Conservation (phyloP, 352 stramenopile species). For the Phytophthora crassamura region DNA sequence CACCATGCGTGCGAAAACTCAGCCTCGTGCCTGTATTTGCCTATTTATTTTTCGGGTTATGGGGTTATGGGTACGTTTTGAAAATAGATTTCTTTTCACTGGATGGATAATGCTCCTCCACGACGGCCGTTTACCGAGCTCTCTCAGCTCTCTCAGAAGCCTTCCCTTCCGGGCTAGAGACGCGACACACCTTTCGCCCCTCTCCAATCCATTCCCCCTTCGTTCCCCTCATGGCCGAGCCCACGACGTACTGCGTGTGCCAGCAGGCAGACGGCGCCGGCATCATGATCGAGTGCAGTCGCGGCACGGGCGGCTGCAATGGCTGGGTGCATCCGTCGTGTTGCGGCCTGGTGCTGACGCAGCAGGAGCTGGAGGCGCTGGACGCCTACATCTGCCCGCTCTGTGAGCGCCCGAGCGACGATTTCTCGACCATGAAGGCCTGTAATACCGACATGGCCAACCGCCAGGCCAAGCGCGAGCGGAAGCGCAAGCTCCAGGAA, state of each 20-base stretch:
- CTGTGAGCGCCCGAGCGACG: conserved; percentile 74
- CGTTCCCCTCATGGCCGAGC: conserved; percentile 37
- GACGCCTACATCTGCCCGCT: conserved; percentile 88
- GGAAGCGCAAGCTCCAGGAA: conserved; percentile 45
- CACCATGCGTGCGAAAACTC: no score
- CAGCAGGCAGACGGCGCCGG: conserved; percentile 81
- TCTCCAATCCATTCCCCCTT: background rate
- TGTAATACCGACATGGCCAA: conserved; percentile 85
- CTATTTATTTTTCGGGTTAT: no score
- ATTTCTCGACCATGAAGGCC: conserved; percentile 67
- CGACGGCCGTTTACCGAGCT: no score
- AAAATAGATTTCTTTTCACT: no score
- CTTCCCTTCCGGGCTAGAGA: no score
- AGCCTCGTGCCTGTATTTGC: no score
- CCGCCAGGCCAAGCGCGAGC: conserved; percentile 54
- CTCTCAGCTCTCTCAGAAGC: no score
- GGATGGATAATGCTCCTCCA: no score
- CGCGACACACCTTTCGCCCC: background rate
- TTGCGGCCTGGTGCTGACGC: conserved; percentile 86
- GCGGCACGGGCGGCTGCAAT: conserved; percentile 89
- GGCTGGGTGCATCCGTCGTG: conserved; percentile 92
- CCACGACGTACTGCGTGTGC: conserved; percentile 85
- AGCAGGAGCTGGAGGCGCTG: conserved; percentile 86
- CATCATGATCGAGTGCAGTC: conserved; percentile 95
- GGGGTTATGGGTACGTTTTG: no score